phyloP scores from a whole-genome alignment of 805 yeast species.

The Sungouiozyma ichnusensis region DNA sequence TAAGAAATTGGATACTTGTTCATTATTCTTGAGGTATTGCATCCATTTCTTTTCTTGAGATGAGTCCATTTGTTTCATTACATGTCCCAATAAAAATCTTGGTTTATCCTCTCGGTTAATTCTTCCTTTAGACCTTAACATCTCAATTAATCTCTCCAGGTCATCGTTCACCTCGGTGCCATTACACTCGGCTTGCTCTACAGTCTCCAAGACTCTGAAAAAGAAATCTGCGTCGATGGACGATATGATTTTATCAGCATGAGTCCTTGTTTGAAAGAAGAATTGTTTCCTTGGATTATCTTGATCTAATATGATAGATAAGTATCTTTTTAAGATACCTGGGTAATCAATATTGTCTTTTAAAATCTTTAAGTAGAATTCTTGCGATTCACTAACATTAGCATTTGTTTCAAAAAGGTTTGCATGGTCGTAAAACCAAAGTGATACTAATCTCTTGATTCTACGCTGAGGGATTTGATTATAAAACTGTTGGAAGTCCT shows the following conservation, averaged over 20 bases:
- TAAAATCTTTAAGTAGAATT: conserved; percentile 14
- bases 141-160: not conserved
- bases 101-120: not conserved
- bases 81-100: not conserved
- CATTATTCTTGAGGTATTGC: not conserved
- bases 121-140: not conserved
- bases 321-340: conserved; percentile 13
- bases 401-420: conserved; percentile 6
- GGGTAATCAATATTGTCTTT: conserved; percentile 15
- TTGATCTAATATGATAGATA: conserved; percentile 18
- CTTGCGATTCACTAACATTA: conserved; percentile 9
- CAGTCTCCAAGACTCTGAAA: not conserved
- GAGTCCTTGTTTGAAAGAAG: conserved; percentile 8
- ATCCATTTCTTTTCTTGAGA: not conserved
- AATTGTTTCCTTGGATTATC: conserved; percentile 7
- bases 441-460: conserved; percentile 14
- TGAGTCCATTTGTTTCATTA: not conserved
- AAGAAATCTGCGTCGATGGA: not conserved
- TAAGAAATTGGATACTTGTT: not conserved
- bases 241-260: not conserved
- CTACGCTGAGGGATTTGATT: conserved; percentile 7
- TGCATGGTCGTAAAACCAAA: conserved; percentile 24
- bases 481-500: conserved; percentile 20
- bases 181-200: not conserved
- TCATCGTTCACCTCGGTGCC: not conserved